Evolutionary conservation across 306 rosid species (phyloP).

Genomic region (Begonia fuchsioides): DNA sequence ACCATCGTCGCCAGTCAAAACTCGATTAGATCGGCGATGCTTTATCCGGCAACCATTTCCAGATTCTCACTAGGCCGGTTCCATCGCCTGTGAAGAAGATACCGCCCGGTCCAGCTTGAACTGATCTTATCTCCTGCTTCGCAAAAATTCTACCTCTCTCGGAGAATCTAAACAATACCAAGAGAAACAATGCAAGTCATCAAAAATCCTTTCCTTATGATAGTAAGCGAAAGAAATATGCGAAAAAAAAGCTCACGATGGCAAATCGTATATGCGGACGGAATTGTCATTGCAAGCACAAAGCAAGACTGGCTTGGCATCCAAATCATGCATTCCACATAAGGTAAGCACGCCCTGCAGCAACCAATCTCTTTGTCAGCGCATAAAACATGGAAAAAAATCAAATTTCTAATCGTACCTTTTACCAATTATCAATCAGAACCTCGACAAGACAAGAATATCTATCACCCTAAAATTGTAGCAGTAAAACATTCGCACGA

Average conservation of each 20-base stretch:
- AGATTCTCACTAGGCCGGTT: conserved; percentile 78
- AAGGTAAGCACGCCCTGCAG: conserved; percentile 72
- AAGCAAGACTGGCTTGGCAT: conserved; percentile 75
- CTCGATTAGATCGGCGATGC: neutral
- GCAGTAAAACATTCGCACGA: too few relatives aligned
- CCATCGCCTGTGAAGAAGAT: conserved; percentile 91
- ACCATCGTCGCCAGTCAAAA: neutral
- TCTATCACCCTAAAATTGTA: too few relatives aligned
- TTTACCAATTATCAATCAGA: too few relatives aligned
- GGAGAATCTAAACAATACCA: conserved; percentile 39
- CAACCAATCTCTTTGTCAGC: too few relatives aligned
- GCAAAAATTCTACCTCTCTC: conserved; percentile 80
- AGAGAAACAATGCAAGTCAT: conserved; percentile 3
- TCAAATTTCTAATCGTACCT: neutral
- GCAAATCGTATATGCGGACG: conserved; percentile 81
- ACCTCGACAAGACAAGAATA: too few relatives aligned
- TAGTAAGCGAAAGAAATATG: neutral
- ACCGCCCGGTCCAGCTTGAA: conserved; percentile 74
- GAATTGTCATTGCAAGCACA: conserved; percentile 83
- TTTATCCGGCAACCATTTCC: conserved; percentile 52
- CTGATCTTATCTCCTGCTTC: conserved; percentile 66
- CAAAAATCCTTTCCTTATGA: neutral
- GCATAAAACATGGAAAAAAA: neutral
- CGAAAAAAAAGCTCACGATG: conserved; percentile 69
- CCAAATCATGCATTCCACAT: conserved; percentile 82